Base-by-base conservation (phyloP, 2,329 filamentous ascomycete genomes). In the Fusarium sp. region DNA sequence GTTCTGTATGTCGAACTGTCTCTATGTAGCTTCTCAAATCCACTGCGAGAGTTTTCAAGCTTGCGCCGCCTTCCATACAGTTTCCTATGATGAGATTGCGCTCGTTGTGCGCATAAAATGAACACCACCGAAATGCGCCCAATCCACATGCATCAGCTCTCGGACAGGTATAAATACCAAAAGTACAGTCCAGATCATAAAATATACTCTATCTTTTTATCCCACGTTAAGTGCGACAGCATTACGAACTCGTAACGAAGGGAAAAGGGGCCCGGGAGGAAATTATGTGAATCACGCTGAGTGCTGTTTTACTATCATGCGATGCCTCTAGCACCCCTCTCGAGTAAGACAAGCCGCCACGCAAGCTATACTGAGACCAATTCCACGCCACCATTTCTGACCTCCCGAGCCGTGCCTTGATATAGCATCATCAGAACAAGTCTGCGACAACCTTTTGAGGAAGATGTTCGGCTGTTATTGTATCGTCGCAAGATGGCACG, bases 331-430 rank as follows among this genome's bases (percentile, higher is more conserved):
- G 65, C 69, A 65, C 74, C 75, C 75, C 77, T 66, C 64, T 29
- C 16, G 49, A 55, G 57, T 37, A 58, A 55, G 44, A 67, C 62
- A 57, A 56, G 45, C 67, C 72, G 74, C 76, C 76, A 77, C 75
- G 67, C 74, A 77, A 75, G 71, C 72, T 71, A 57, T 71, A 73
- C 76, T 73, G 73, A 71, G 65, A 57, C 71, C 70, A 72, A 54
- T 57, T 72, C 61, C 65, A 66, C 74, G 73, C 75, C 74, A 76
- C 72, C 71, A 68, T 74, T 70, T 73, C 58, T 71, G 47, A 34
- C 62, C 29, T 48, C 57, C 57, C 47, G 45, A 57, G 48, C 57
- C 29, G 25, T 62, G 59, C 45, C 25, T 64, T 57, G 40, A 30
- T 71, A 61, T 49, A 72, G 34, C 49, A 60, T 73, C 60, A 40